These are phyloP conservation scores for Meyerozyma sp. DNA, from an alignment of 1,139 yeast species.

Conservation along the genomic window DNA sequence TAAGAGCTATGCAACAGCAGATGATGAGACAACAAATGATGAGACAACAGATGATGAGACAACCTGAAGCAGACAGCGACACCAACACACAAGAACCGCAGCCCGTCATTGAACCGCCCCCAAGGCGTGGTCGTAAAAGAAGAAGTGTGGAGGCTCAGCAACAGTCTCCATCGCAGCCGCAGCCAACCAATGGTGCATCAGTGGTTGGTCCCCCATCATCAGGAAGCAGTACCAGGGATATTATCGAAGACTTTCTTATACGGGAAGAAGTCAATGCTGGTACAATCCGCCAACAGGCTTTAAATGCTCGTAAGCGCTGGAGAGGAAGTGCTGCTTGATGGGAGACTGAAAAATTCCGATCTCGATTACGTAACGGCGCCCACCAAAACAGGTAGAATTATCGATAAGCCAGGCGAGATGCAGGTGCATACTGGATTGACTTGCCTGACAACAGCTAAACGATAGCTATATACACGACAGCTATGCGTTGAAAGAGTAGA, in stretches of 20 bases:
- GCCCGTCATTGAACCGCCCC: conserved; percentile 11
- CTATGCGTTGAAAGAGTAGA: too few relatives aligned
- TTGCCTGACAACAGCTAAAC: too few relatives aligned
- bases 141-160: background rate
- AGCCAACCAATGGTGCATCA: background rate
- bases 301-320: background rate
- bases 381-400: background rate
- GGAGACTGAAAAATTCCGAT: background rate
- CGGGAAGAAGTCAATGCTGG: background rate
- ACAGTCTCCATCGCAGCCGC: background rate
- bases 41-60: conserved; percentile 15
- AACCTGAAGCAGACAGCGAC: conserved; percentile 3
- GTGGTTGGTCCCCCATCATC: background rate
- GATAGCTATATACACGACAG: too few relatives aligned
- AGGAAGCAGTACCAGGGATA: background rate
- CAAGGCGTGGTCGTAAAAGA: conserved; percentile 5
- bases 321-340: background rate
- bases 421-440: background rate
- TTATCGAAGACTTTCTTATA: background rate
- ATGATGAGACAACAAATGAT: conserved; percentile 7
- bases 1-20: conserved; percentile 24
- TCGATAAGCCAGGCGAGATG: background rate
- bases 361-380: background rate
- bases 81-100: conserved; percentile 6
- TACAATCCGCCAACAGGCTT: background rate